Evolutionary conservation across 331 rosid species (phyloP).

Genomic region (Malus hybrid): DNA sequence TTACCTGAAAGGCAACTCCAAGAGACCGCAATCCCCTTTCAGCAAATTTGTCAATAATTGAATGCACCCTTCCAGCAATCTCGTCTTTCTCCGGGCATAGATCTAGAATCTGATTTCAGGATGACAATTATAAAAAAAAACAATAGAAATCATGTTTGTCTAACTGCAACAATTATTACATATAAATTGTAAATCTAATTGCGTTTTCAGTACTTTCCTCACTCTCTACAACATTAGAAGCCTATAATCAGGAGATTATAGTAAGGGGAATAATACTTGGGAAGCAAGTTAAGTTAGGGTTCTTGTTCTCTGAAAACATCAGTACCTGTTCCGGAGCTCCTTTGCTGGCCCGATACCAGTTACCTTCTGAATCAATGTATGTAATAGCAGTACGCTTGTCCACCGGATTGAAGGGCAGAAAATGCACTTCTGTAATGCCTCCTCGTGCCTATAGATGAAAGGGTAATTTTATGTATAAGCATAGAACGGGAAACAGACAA

Average conservation of each 20-base stretch:
- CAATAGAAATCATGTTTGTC: not conserved
- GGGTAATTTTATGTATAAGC: slow-evolving; percentile 3
- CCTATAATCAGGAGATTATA: not conserved
- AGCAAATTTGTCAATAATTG: slow-evolving; percentile 78
- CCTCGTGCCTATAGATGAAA: slow-evolving; percentile 53
- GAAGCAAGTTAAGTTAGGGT: not conserved
- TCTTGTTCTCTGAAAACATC: not conserved
- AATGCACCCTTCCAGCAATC: slow-evolving; percentile 56
- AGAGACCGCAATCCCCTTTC: slow-evolving; percentile 88
- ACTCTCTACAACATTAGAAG: too few relatives aligned
- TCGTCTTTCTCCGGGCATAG: slow-evolving; percentile 59
- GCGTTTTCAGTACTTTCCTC: not conserved
- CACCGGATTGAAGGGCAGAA: slow-evolving; percentile 88
- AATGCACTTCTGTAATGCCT: slow-evolving; percentile 70
- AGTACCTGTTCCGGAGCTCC: slow-evolving; percentile 93
- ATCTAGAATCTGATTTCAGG: slow-evolving; percentile 51
- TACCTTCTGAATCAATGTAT: slow-evolving; percentile 62
- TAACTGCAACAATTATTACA: not conserved
- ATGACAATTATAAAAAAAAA: not conserved
- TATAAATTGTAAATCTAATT: not conserved
- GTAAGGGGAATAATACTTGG: not conserved
- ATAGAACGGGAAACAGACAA: slow-evolving; percentile 6
- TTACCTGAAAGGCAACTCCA: slow-evolving; percentile 80
- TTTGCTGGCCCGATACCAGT: slow-evolving; percentile 69
- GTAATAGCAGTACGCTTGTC: slow-evolving; percentile 90